Evolutionary conservation across 768 basidiomycete species (phyloP), one percentile per base, ranked within the genome.

Genomic region (Punctularia strigosozonata): DNA sequence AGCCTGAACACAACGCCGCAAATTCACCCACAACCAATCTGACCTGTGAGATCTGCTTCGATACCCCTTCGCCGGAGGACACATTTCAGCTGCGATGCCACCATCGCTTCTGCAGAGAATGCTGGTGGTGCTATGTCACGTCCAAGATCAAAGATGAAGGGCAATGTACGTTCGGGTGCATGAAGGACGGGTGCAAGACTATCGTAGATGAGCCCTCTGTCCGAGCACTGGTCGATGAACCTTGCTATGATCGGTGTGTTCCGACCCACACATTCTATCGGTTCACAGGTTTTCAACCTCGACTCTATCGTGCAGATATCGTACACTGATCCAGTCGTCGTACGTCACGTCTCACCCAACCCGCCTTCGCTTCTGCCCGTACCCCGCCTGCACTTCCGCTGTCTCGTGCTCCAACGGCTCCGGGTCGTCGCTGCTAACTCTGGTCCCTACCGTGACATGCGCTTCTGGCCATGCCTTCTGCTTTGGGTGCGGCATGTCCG

Each of bases 131-230:
- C 13, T 46, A 46, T 28, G 22, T 38, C 10, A 31, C 14, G 17
- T 35, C 17, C 19, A 45, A 46, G 25, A 28, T 46, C 39, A 45
- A 40, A 22, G 45, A 45, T 33, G 45, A 46, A 32, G 44, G 45
- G 14, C 33, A 41, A 21, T 45, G 25, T 28, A 30, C 21, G 6
- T 28, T 46, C 4, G 18, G 28, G 3, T 46, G 45, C 39, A 46
- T 46, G 45, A 23, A 31, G 30, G 44, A 45, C 13, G 32, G 26
- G 17, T 46, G 45, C 31, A 26, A 25, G 15, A 34, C 31, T 5
- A 20, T 43, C 17, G 25, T 45, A 19, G 22, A 6, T n/a, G 45
- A 46, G 22, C 19, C 30, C 24, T 20, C 25, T 14, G 34, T 46
- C 14, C 36, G 20, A 35, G 26, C 18, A 7, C 18, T 46, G 21